These are phyloP conservation scores for Asterochloris erici DNA, from an alignment of 139 green algal genomes.

Conservation along the genomic window DNA sequence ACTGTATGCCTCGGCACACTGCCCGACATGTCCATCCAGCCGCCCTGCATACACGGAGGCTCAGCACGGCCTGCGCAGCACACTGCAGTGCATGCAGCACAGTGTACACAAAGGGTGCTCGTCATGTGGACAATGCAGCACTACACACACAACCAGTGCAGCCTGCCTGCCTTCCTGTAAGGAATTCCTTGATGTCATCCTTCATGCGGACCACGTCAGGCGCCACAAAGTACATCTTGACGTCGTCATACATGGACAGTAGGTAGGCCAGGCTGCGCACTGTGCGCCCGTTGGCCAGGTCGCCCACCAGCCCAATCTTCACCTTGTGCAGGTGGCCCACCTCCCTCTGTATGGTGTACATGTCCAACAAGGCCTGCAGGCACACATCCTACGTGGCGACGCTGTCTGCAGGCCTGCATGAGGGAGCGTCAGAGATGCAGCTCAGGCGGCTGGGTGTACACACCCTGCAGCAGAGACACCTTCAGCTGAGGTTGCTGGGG, in stretches of 20 bases:
- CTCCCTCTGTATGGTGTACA: slow-evolving; percentile 97
- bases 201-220: slow-evolving; percentile 91
- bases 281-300: slow-evolving; percentile 95
- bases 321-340: slow-evolving; percentile 85
- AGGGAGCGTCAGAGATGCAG: not conserved
- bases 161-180: slow-evolving; percentile 32
- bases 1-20: too few relatives aligned
- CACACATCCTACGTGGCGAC: not conserved
- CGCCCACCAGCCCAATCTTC: slow-evolving; percentile 92
- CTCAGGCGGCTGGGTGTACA: not conserved
- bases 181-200: slow-evolving; percentile 92
- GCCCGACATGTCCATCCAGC: too few relatives aligned
- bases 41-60: too few relatives aligned
- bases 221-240: slow-evolving; percentile 96
- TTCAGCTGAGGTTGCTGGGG: too few relatives aligned
- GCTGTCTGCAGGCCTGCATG: too few relatives aligned
- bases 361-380: slow-evolving; percentile 91
- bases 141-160: too few relatives aligned
- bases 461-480: too few relatives aligned
- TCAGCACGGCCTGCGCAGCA: too few relatives aligned
- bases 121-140: too few relatives aligned
- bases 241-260: slow-evolving; percentile 82
- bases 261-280: slow-evolving; percentile 79
- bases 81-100: too few relatives aligned
- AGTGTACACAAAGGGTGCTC: too few relatives aligned